A percentile compares a stretch with the other conserved stretches of the same genome.
Evolutionary conservation across 2,329 filamentous ascomycete species (phyloP).

Genomic region (Xylariales sp.): DNA sequence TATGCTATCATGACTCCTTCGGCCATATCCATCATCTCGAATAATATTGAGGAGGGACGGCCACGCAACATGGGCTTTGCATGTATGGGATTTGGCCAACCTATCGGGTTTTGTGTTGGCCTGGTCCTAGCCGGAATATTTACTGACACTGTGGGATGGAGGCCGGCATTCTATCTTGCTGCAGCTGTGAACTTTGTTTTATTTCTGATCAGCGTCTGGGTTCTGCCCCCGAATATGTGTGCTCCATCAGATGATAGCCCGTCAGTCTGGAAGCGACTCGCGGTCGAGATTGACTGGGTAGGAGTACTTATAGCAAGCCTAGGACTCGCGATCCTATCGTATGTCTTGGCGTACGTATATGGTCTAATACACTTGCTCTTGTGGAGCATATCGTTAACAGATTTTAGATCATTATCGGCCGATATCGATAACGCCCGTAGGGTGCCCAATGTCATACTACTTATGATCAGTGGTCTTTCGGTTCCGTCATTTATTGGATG

Average conservation of each 20-base stretch:
- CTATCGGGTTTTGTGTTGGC: conserved; percentile 1
- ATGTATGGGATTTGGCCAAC: background rate
- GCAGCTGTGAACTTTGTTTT: background rate
- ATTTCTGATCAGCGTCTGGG: background rate
- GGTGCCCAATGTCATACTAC: conserved; percentile 36
- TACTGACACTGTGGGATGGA: conserved; percentile 24
- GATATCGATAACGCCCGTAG: conserved; percentile 22
- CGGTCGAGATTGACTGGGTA: conserved; percentile 43
- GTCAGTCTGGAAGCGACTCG: background rate
- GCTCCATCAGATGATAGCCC: too few species aligned
- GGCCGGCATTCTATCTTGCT: conserved; percentile 22
- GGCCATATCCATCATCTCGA: conserved; percentile 2
- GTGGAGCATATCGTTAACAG: background rate
- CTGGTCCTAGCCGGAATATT: conserved; percentile 22
- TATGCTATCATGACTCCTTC: background rate
- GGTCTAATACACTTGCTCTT: background rate
- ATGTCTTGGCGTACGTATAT: conserved; percentile 34
- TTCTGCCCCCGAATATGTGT: too few species aligned
- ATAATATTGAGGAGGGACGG: background rate
- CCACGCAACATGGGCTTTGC: conserved; percentile 2
- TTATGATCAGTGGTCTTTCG: conserved; percentile 36
- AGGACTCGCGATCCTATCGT: conserved; percentile 36
- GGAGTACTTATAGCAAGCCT: conserved; percentile 33
- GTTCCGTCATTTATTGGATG: conserved; percentile 49
- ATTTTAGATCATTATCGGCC: background rate